phyloP scores from a whole-genome alignment of 495 filamentous ascomycete species.

The Sabuloglossum arenarium region DNA sequence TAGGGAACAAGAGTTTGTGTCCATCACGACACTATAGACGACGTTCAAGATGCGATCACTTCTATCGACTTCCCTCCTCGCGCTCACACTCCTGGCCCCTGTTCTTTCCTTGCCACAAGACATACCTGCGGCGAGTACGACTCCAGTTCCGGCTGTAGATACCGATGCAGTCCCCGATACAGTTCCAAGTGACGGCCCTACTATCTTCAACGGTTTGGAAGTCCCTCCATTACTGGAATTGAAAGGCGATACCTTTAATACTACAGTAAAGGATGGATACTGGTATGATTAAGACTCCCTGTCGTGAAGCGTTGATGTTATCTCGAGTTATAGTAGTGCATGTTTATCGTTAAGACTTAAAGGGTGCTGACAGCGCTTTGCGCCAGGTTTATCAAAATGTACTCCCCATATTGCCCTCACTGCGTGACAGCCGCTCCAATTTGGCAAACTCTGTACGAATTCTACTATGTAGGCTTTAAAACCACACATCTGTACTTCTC shows the following conservation, averaged over 20 bases:
- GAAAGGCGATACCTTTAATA: conserved; percentile 30
- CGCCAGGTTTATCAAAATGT: conserved; percentile 52
- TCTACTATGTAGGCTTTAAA: conserved; percentile 40
- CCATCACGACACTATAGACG: background rate
- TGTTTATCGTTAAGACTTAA: background rate
- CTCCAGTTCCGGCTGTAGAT: too few species aligned
- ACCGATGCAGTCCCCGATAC: too few species aligned
- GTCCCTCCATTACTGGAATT: conserved; percentile 57
- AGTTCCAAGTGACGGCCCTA: too few species aligned
- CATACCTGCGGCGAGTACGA: background rate
- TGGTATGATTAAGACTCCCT: conserved; percentile 23
- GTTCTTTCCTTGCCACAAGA: background rate
- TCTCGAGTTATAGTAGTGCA: background rate
- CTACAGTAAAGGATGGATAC: conserved; percentile 38
- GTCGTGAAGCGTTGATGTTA: background rate
- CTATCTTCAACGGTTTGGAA: conserved; percentile 59
- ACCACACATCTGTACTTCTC: conserved; percentile 8
- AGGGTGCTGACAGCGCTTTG: conserved; percentile 9
- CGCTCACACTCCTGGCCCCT: background rate
- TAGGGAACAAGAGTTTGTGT: background rate
- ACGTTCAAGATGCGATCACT: background rate
- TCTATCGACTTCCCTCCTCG: background rate
- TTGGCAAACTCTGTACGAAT: conserved; percentile 89
- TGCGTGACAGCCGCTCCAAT: conserved; percentile 62
- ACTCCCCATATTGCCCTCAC: conserved; percentile 59